phyloP scores from a whole-genome alignment of 139 green algal genomes.

The Haematococcus lacustris region DNA sequence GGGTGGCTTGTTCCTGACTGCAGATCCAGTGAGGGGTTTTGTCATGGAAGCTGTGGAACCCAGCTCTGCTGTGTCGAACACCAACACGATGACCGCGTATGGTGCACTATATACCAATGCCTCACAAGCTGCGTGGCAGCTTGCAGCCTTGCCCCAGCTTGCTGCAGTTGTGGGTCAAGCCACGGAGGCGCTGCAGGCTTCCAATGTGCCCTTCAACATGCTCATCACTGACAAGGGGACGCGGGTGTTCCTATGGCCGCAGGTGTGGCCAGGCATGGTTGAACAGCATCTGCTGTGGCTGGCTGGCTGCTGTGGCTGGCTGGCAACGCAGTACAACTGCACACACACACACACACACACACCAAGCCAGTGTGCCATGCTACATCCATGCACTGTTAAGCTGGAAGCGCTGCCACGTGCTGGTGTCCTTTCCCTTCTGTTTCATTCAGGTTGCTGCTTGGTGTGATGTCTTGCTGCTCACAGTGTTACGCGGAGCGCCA shows the following conservation, averaged over 20 bases:
- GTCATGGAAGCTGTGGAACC: neutral
- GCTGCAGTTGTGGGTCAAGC: constrained; percentile 26
- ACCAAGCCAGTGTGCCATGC: too few species aligned
- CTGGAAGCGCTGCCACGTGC: too few species aligned
- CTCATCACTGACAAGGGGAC: constrained; percentile 83
- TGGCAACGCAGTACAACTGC: too few species aligned
- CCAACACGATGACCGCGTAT: neutral
- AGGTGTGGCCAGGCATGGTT: too few species aligned
- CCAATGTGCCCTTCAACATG: constrained; percentile 94
- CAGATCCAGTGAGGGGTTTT: constrained; percentile 2
- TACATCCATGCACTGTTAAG: too few species aligned
- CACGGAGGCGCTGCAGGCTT: constrained; percentile 41
- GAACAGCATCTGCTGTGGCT: too few species aligned
- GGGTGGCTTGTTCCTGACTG: neutral
- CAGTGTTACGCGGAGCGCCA: constrained; percentile 78
- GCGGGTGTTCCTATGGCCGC: constrained; percentile 84
- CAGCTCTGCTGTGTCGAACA: neutral
- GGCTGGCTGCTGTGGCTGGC: too few species aligned
- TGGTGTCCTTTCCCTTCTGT: neutral
- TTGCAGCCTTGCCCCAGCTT: constrained; percentile 35
- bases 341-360: too few species aligned
- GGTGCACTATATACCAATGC: neutral
- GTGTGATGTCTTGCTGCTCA: neutral
- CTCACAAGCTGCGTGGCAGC: neutral
- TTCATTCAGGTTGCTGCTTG: neutral